These are phyloP conservation scores for Aspergillus hancockii DNA, from an alignment of 495 filamentous ascomycete species.

Conservation along the genomic window DNA sequence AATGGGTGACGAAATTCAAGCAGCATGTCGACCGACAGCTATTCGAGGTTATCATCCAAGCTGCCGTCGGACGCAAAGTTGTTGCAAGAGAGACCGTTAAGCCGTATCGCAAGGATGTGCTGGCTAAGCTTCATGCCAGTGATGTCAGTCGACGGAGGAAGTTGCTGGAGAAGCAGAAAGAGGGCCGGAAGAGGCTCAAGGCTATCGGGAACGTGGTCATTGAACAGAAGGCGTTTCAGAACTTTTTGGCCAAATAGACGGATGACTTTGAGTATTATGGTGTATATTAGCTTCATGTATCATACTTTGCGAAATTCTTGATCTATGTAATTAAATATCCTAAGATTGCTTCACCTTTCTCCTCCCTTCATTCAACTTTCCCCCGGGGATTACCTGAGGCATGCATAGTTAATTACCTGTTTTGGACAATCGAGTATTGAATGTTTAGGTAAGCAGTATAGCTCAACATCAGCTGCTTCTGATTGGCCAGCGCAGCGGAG, in stretches of 20 bases:
- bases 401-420: not conserved
- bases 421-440: not conserved
- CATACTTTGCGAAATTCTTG: not conserved
- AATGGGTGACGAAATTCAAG: constrained; percentile 97
- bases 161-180: constrained; percentile 95
- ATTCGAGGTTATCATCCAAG: constrained; percentile 96
- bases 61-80: constrained; percentile 77
- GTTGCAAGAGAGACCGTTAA: constrained; percentile 94
- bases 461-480: not conserved
- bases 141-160: constrained; percentile 83
- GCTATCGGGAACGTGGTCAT: constrained; percentile 80
- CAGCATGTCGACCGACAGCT: constrained; percentile 94
- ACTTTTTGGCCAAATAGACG: constrained; percentile 69
- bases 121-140: constrained; percentile 89
- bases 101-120: constrained; percentile 92
- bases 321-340: not conserved
- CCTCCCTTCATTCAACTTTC: no score
- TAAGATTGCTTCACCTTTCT: not conserved
- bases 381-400: no score
- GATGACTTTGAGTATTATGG: constrained; percentile 10
- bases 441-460: not conserved
- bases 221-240: constrained; percentile 91
- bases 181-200: constrained; percentile 81
- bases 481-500: constrained; percentile 23
- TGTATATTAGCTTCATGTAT: constrained; percentile 13